phyloP scores from a whole-genome alignment of 352 stramenopile species.

The Phytophthora parvispora region DNA sequence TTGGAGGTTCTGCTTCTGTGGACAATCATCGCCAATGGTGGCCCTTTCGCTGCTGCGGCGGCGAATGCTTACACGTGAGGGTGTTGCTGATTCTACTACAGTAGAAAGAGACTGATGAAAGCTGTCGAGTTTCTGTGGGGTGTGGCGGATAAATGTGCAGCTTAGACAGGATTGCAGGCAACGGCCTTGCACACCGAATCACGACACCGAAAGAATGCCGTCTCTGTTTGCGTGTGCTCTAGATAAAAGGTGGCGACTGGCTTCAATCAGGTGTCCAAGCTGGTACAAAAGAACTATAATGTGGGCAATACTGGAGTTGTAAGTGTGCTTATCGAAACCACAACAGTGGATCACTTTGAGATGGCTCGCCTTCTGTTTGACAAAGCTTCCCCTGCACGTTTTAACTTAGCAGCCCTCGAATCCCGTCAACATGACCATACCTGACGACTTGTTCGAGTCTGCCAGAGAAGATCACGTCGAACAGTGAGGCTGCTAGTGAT shows the following conservation, averaged over 20 bases:
- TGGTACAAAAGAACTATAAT: background rate
- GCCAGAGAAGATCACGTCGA: background rate
- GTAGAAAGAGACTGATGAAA: background rate
- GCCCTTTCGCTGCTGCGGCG: background rate
- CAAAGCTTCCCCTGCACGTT: background rate
- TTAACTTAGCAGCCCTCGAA: background rate
- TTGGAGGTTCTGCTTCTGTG: background rate
- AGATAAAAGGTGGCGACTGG: background rate
- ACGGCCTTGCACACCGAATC: too few relatives aligned
- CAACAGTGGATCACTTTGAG: background rate
- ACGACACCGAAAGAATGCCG: too few relatives aligned
- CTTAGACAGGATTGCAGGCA: background rate
- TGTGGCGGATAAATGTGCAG: background rate
- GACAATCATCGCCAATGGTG: background rate
- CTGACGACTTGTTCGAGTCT: background rate
- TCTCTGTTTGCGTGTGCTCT: too few relatives aligned
- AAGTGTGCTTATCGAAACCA: background rate
- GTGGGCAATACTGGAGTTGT: background rate
- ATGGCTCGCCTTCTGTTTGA: background rate
- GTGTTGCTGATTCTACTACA: background rate
- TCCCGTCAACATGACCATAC: background rate
- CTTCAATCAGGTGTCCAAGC: background rate
- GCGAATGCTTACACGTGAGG: background rate
- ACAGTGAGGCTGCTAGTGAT: background rate
- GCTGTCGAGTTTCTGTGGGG: background rate